A percentile compares a stretch with the other conserved stretches of the same genome.
These are phyloP conservation scores for Dunaliella primolecta DNA, from an alignment of 139 green algal species.

Conservation along the genomic window DNA sequence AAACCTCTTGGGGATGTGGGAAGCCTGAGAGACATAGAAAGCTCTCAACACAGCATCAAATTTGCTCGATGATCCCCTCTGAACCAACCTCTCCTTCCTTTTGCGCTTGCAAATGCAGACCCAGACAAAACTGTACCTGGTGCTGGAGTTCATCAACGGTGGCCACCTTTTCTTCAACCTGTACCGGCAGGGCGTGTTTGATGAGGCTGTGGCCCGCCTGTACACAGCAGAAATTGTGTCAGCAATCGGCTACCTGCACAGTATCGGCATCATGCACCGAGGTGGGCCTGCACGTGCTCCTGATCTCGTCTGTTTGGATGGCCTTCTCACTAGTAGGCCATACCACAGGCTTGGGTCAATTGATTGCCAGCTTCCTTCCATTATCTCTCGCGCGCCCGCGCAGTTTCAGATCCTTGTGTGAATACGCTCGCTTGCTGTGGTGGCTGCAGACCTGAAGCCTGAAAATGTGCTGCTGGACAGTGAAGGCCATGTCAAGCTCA, in stretches of 20 bases:
- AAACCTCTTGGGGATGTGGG: no score
- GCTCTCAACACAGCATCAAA: no score
- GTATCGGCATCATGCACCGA: conserved; percentile 77
- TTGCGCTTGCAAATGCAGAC: conserved; percentile 67
- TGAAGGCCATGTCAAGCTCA: conserved; percentile 92
- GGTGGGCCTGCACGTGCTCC: no score
- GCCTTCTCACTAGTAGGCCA: no score
- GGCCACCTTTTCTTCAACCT: conserved; percentile 98
- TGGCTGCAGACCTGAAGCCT: conserved; percentile 61
- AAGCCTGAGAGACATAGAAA: no score
- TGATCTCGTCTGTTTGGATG: no score
- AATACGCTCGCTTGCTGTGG: no score
- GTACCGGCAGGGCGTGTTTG: conserved; percentile 82
- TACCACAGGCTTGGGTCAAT: no score
- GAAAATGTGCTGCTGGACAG: conserved; percentile 78
- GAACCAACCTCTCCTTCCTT: neutral
- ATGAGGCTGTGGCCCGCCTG: conserved; percentile 82
- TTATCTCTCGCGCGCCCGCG: no score
- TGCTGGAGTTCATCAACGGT: conserved; percentile 98
- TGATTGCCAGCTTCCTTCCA: no score
- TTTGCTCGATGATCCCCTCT: no score
- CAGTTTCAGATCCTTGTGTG: no score
- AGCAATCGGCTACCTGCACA: conserved; percentile 90
- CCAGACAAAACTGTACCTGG: conserved; percentile 91
- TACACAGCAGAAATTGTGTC: conserved; percentile 94